Percentiles rank a stretch among this genome's conserved stretches.
Conservation (phyloP, 2,329 filamentous ascomycete genomes). For the Bipolaris sorokiniana region DNA sequence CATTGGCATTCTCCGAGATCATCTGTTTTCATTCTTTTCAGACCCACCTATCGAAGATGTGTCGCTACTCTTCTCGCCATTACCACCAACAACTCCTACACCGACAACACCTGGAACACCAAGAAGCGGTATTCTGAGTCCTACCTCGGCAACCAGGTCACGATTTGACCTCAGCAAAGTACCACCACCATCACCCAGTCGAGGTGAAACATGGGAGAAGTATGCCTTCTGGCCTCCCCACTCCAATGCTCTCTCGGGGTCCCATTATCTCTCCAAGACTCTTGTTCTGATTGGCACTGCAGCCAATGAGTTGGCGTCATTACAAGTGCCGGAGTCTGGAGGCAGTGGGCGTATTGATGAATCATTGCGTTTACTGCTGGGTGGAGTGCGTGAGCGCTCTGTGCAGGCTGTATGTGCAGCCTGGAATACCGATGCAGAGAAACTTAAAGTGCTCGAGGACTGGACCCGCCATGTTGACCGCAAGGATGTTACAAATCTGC, state of each 20-base stretch:
- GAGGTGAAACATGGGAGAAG: constrained; percentile 90
- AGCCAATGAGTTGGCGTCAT: constrained; percentile 80
- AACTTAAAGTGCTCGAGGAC: constrained; percentile 89
- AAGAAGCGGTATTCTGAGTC: constrained; percentile 61
- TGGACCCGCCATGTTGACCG: constrained; percentile 86
- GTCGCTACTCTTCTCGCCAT: constrained; percentile 81
- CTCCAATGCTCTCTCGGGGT: constrained; percentile 90
- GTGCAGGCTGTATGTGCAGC: constrained; percentile 84
- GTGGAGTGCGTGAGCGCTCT: constrained; percentile 80
- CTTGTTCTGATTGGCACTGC: constrained; percentile 83
- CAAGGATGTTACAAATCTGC: constrained; percentile 89
- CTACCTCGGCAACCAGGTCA: constrained; percentile 73
- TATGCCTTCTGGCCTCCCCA: constrained; percentile 95
- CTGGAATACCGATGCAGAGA: constrained; percentile 93
- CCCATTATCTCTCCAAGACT: constrained; percentile 85
- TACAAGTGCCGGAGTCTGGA: constrained; percentile 68
- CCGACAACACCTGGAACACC: constrained; percentile 65
- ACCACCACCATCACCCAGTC: constrained; percentile 73
- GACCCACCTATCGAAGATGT: constrained; percentile 91
- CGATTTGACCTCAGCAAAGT: constrained; percentile 78
- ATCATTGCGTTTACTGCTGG: constrained; percentile 75
- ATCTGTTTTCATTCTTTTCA: constrained; percentile 80
- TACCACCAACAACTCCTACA: constrained; percentile 71
- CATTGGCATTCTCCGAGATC: constrained; percentile 81
- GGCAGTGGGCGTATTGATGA: constrained; percentile 64